Evolutionary conservation across 768 basidiomycete species (phyloP), one percentile per base, ranked within the genome.

Genomic region (Serpula lacrymans): DNA sequence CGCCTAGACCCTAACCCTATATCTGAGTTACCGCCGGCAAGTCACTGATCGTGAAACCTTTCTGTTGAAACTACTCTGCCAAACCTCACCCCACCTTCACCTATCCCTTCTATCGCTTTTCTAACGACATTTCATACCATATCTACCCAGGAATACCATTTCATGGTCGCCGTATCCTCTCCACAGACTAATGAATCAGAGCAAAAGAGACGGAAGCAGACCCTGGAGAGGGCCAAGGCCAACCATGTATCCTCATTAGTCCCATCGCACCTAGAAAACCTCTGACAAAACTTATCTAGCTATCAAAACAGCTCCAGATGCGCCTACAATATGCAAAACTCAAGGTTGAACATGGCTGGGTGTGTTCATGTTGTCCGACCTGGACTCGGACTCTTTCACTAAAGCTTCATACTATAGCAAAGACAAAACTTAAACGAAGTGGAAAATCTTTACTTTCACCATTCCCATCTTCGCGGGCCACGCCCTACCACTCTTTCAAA

Each of bases 281-380:
- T n/a, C n/a, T n/a, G n/a, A n/a, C n/a, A n/a, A n/a, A n/a, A n/a
- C n/a, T n/a, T n/a, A n/a, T 28, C 10, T 49, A 88, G 86, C 70
- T 87, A 20, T 80, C 80, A 3, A 71, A 81, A 46, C 84, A 88
- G 47, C 68, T 88, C 17, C 82, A 82, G 52, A 70, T 84, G 62
- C 75, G 86, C 18, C 66, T 88, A 13, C 85, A 84, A 52, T 88
- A 88, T 51, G 86, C 86, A 11, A 71, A 75, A 55, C 66, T 88
- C 43, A 88, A 88, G 55, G 85, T 88, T 35, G 84, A 88, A 48
- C 74, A 86, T 55, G 85, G 86, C 31, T 88, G 86, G 86, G 85
- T 86, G 57, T 29, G 79, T 66, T 28, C 10, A 35, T 33, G 34
- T 21, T 14, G 23, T 20, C 17, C 13, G 21, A 21, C 23, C 10